Percentiles rank a stretch among this genome's conserved stretches.
These are phyloP conservation scores for Aureobasidium mangrovei DNA, from an alignment of 2,329 filamentous ascomycete species.

Conservation along the genomic window DNA sequence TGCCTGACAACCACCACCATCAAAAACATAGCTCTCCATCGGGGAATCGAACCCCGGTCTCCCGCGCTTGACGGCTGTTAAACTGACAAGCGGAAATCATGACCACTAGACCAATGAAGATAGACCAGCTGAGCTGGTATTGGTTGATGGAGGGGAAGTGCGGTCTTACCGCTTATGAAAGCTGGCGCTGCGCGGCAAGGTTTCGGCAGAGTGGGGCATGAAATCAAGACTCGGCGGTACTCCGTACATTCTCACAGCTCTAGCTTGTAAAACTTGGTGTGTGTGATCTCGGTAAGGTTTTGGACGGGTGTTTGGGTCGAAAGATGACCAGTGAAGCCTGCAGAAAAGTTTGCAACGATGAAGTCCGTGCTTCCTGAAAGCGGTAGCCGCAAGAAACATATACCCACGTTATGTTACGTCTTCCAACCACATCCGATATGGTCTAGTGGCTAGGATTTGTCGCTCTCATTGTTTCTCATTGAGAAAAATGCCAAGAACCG, in stretches of 20 bases:
- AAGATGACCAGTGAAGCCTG: background rate
- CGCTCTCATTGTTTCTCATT: background rate
- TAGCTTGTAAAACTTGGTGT: too few relatives aligned
- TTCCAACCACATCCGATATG: background rate
- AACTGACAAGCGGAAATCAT: background rate
- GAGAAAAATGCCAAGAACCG: background rate
- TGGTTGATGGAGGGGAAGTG: background rate
- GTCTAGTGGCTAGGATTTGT: background rate
- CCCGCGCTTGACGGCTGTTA: slow-evolving; percentile 17
- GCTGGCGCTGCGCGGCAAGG: background rate
- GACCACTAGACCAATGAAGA: background rate
- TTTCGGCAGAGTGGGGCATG: too few relatives aligned
- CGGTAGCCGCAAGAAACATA: background rate
- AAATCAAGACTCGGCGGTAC: background rate
- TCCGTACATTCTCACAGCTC: background rate
- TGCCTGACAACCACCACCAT: too few relatives aligned
- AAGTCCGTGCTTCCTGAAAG: background rate
- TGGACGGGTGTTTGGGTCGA: background rate
- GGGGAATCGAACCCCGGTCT: slow-evolving; percentile 27
- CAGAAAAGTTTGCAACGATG: background rate
- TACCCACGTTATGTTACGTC: background rate
- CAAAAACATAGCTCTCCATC: slow-evolving; percentile 10
- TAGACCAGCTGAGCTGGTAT: background rate
- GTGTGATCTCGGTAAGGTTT: too few relatives aligned
- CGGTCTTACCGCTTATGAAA: background rate